A percentile compares a stretch with the other conserved stretches of the same genome.
These are phyloP conservation scores for Diaporthe longicolla DNA, from an alignment of 2,329 filamentous ascomycete genomes.

Conservation along the genomic window DNA sequence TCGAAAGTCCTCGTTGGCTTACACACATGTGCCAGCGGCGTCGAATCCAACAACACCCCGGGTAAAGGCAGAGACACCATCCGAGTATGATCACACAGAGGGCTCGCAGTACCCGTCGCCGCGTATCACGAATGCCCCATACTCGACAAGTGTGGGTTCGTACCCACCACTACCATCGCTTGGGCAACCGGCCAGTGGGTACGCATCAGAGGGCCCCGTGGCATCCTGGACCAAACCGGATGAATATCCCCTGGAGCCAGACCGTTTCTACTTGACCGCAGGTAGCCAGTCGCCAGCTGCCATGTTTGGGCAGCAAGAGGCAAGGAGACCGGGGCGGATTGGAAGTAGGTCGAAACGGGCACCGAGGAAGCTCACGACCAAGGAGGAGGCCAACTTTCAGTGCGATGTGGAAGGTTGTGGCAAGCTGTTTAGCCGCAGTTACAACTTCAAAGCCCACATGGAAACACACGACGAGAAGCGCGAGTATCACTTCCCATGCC, in stretches of 20 bases:
- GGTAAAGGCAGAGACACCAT: slow-evolving; percentile 56
- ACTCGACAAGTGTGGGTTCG: slow-evolving; percentile 46
- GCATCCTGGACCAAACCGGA: slow-evolving; percentile 58
- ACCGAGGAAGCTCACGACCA: slow-evolving; percentile 70
- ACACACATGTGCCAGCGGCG: slow-evolving; percentile 46
- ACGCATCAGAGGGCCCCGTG: slow-evolving; percentile 55
- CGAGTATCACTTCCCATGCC: slow-evolving; percentile 79
- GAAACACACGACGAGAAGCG: slow-evolving; percentile 84
- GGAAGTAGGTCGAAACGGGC: slow-evolving; percentile 53
- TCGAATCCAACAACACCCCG: slow-evolving; percentile 50
- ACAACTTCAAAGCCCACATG: slow-evolving; percentile 90
- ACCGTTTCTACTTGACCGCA: slow-evolving; percentile 45
- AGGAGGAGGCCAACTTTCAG: slow-evolving; percentile 78
- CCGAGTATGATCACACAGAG: slow-evolving; percentile 55
- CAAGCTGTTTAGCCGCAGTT: slow-evolving; percentile 84
- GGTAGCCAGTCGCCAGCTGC: slow-evolving; percentile 44
- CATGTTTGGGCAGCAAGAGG: slow-evolving; percentile 46
- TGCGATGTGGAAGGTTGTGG: slow-evolving; percentile 80
- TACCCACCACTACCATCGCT: slow-evolving; percentile 44
- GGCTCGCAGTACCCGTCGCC: slow-evolving; percentile 59
- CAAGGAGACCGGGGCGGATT: slow-evolving; percentile 47
- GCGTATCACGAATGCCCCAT: slow-evolving; percentile 54
- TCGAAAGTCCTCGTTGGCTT: slow-evolving; percentile 51
- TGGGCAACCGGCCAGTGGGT: slow-evolving; percentile 48
- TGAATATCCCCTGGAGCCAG: slow-evolving; percentile 52